These are phyloP conservation scores for Aspergillus pseudotamarii DNA, from an alignment of 2,329 filamentous ascomycete species.

Conservation along the genomic window DNA sequence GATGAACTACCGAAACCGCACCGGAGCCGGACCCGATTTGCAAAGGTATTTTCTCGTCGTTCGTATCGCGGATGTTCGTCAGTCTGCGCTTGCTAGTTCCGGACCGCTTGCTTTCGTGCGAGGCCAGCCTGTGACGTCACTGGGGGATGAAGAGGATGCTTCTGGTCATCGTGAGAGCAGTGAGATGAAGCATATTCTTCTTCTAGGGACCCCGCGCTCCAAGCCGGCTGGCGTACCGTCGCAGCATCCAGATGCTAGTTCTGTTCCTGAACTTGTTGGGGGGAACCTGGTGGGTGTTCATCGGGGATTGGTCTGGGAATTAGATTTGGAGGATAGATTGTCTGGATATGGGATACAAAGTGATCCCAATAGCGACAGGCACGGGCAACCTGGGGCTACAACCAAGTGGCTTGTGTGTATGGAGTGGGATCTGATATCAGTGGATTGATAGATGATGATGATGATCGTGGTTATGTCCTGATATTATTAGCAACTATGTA, in stretches of 20 bases:
- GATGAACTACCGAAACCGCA: background rate
- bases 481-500: conserved; percentile 1
- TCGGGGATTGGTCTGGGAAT: conserved; percentile 39
- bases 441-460: conserved; percentile 1
- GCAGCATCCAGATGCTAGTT: background rate
- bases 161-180: background rate
- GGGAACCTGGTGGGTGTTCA: conserved; percentile 35
- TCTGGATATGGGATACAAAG: background rate
- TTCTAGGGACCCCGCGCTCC: conserved; percentile 31
- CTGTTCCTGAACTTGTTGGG: conserved; percentile 13
- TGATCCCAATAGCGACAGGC: background rate
- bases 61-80: conserved; percentile 20
- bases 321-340: conserved; percentile 29
- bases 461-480: background rate
- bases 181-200: conserved; percentile 26
- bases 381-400: conserved; percentile 8
- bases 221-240: conserved; percentile 6
- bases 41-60: conserved; percentile 23
- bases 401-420: conserved; percentile 39
- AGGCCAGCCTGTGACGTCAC: conserved; percentile 5
- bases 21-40: background rate
- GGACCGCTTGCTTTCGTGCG: conserved; percentile 31
- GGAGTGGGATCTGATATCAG: conserved; percentile 43
- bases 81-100: conserved; percentile 25
- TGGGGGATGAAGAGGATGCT: background rate